A percentile compares a stretch with the other conserved stretches of the same genome.
phyloP scores from a whole-genome alignment of 106 monocot species.

The Acorus gramineus region DNA sequence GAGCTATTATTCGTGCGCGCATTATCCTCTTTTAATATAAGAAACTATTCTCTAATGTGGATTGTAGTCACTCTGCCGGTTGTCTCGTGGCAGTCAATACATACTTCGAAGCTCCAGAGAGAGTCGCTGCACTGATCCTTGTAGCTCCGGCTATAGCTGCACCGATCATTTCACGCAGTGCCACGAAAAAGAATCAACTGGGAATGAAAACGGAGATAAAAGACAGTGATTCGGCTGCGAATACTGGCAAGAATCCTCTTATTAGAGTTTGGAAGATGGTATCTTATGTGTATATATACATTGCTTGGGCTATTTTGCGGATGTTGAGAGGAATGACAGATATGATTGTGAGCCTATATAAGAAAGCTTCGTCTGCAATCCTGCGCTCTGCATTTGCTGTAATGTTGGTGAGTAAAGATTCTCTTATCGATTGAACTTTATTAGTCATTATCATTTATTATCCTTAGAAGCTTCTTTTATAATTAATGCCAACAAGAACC shows the following conservation, averaged over 20 bases:
- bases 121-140: slow-evolving; percentile 67
- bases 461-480: too few species aligned
- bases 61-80: slow-evolving; percentile 87
- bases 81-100: slow-evolving; percentile 78
- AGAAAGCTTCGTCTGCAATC: slow-evolving; percentile 30
- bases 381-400: slow-evolving; percentile 49
- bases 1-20: too few species aligned
- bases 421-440: slow-evolving; percentile 1
- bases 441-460: too few species aligned
- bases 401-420: slow-evolving; percentile 40
- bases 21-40: not conserved
- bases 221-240: slow-evolving; percentile 1
- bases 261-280: slow-evolving; percentile 41
- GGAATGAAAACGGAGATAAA: slow-evolving; percentile 3
- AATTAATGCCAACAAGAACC: too few species aligned
- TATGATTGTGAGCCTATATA: slow-evolving; percentile 34
- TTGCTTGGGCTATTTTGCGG: slow-evolving; percentile 13
- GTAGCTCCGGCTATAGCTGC: slow-evolving; percentile 84
- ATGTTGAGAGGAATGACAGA: slow-evolving; percentile 35
- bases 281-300: slow-evolving; percentile 11
- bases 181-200: slow-evolving; percentile 7
- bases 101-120: slow-evolving; percentile 77
- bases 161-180: slow-evolving; percentile 28
- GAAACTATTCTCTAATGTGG: not conserved
- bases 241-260: slow-evolving; percentile 19